A percentile compares a stretch with the other conserved stretches of the same genome.
Evolutionary conservation across 1,139 yeast species (phyloP).

Genomic region (Protomyces pachydermus): DNA sequence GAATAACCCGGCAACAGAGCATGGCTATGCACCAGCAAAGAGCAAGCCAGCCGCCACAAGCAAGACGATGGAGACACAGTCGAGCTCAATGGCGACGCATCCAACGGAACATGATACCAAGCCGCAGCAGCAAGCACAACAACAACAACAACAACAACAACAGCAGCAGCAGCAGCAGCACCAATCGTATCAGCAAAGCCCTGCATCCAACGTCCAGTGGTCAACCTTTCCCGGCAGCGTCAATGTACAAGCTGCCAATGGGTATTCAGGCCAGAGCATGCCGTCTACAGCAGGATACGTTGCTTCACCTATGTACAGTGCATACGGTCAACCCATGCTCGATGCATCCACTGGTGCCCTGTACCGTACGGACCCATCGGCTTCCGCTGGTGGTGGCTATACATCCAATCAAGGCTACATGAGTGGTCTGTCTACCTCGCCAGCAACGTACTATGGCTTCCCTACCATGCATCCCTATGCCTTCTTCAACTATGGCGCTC

Average conservation of each 20-base stretch:
- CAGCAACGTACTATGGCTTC: neutral
- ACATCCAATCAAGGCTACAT: neutral
- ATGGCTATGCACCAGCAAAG: no score
- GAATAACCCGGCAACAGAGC: neutral
- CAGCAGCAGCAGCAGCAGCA: neutral
- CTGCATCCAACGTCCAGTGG: neutral
- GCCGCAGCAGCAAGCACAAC: neutral
- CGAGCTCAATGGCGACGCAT: no score
- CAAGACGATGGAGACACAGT: no score
- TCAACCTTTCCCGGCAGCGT: neutral
- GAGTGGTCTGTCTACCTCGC: neutral
- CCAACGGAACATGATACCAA: neutral
- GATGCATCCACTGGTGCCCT: neutral
- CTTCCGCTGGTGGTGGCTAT: neutral
- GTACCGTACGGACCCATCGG: neutral
- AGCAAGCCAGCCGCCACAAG: no score
- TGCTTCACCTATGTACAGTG: neutral
- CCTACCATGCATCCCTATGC: neutral
- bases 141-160: neutral
- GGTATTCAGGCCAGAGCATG: neutral
- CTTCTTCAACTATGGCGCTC: neutral
- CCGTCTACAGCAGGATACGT: neutral
- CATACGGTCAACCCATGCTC: neutral
- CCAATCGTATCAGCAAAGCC: neutral
- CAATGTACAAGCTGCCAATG: neutral